These are phyloP conservation scores for Ligustrum vulgare DNA, from an alignment of 257 asterid species.

Conservation along the genomic window DNA sequence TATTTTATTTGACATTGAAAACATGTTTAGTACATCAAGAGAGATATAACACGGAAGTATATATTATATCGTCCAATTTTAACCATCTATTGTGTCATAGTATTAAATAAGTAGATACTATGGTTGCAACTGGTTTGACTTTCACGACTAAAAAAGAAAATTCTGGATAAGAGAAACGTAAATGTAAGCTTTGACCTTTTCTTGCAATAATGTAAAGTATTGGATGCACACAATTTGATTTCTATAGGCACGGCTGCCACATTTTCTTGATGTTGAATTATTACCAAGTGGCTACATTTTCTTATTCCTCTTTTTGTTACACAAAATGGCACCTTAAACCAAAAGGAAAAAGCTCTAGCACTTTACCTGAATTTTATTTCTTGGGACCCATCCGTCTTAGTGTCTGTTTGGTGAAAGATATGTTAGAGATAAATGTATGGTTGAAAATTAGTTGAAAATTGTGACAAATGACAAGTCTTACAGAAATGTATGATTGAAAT, in stretches of 20 bases:
- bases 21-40: background rate
- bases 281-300: background rate
- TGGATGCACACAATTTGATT: conserved; percentile 1
- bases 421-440: no score
- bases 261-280: background rate
- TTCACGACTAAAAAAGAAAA: background rate
- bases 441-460: no score
- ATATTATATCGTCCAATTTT: background rate
- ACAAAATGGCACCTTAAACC: background rate
- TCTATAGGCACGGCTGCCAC: background rate
- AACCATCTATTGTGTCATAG: background rate
- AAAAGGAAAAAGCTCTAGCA: background rate
- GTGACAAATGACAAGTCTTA: no score
- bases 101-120: background rate
- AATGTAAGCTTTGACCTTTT: background rate
- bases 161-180: background rate
- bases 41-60: background rate
- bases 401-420: no score
- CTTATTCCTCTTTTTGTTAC: background rate
- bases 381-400: no score
- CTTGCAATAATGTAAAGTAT: background rate
- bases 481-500: no score
- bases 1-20: no score
- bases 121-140: background rate
- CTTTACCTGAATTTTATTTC: no score